These are phyloP conservation scores for Thielaviopsis musarum DNA, from an alignment of 2,329 filamentous ascomycete species.

Conservation along the genomic window DNA sequence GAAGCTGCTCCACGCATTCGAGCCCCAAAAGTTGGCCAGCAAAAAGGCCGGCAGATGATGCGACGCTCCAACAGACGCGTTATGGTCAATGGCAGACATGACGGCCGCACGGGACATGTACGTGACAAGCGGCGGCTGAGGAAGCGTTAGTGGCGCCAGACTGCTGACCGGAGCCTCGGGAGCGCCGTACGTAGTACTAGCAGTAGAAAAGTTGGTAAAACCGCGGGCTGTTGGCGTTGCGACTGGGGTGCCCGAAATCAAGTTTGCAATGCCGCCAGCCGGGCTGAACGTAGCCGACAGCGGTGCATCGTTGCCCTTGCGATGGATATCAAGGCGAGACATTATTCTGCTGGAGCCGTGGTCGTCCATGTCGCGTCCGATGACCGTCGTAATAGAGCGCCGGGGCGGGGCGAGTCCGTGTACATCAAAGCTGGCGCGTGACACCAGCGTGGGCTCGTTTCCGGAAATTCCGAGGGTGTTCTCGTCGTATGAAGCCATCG, in stretches of 20 bases:
- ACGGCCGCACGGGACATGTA: constrained; percentile 77
- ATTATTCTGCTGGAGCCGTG: constrained; percentile 45
- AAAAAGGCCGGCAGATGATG: constrained; percentile 67
- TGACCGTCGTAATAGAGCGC: constrained; percentile 36
- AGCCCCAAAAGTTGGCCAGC: constrained; percentile 89
- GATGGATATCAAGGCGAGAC: constrained; percentile 78
- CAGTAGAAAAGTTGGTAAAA: neutral
- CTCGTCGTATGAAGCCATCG: constrained; percentile 25
- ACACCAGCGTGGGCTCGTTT: constrained; percentile 26
- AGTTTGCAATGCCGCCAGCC: constrained; percentile 58
- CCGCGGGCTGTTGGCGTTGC: neutral
- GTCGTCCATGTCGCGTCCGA: constrained; percentile 17
- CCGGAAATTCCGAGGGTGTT: constrained; percentile 16
- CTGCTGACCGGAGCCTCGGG: constrained; percentile 37
- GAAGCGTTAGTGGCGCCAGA: constrained; percentile 67
- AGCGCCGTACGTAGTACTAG: constrained; percentile 15
- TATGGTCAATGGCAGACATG: constrained; percentile 60
- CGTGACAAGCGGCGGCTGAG: constrained; percentile 67
- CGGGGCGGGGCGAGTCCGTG: constrained; percentile 27
- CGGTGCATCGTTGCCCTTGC: constrained; percentile 37
- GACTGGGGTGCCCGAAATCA: constrained; percentile 48
- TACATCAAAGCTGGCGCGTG: constrained; percentile 59
- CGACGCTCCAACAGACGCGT: constrained; percentile 46
- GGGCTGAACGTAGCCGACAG: constrained; percentile 23
- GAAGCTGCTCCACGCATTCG: constrained; percentile 49